These are phyloP conservation scores for Fraxinus sp. DNA, from an alignment of 305 asterid species.

Conservation along the genomic window DNA sequence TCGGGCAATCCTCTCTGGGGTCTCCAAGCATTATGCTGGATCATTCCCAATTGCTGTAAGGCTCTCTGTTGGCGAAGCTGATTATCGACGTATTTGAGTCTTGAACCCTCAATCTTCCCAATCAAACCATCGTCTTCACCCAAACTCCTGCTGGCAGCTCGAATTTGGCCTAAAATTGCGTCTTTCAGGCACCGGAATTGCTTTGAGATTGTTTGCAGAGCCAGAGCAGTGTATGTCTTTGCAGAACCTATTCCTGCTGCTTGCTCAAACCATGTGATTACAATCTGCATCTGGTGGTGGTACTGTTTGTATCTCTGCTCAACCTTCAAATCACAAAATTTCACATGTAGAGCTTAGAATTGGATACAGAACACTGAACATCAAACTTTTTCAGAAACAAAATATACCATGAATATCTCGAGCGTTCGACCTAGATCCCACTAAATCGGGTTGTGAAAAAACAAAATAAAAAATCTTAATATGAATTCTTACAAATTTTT, in stretches of 20 bases:
- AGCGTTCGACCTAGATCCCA: background rate
- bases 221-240: slow-evolving; percentile 76
- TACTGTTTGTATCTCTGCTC: slow-evolving; percentile 91
- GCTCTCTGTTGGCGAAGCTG: slow-evolving; percentile 84
- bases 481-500: background rate
- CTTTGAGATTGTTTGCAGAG: slow-evolving; percentile 81
- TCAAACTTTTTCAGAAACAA: background rate
- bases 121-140: slow-evolving; percentile 69
- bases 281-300: slow-evolving; percentile 86
- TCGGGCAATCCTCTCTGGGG: slow-evolving; percentile 96
- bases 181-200: slow-evolving; percentile 91
- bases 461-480: background rate
- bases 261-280: slow-evolving; percentile 81
- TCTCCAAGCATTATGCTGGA: slow-evolving; percentile 97
- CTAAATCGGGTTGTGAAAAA: background rate
- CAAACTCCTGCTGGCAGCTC: slow-evolving; percentile 59
- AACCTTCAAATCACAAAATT: slow-evolving; percentile 43
- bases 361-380: background rate
- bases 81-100: slow-evolving; percentile 78
- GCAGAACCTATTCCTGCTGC: slow-evolving; percentile 81
- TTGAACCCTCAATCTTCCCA: slow-evolving; percentile 62
- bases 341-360: background rate
- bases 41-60: slow-evolving; percentile 90
- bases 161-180: slow-evolving; percentile 69
- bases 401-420: background rate